Percentiles rank a stretch among this genome's conserved stretches.
Conservation (phyloP, 805 yeast species). For the Nakazawaea pomicola region DNA sequence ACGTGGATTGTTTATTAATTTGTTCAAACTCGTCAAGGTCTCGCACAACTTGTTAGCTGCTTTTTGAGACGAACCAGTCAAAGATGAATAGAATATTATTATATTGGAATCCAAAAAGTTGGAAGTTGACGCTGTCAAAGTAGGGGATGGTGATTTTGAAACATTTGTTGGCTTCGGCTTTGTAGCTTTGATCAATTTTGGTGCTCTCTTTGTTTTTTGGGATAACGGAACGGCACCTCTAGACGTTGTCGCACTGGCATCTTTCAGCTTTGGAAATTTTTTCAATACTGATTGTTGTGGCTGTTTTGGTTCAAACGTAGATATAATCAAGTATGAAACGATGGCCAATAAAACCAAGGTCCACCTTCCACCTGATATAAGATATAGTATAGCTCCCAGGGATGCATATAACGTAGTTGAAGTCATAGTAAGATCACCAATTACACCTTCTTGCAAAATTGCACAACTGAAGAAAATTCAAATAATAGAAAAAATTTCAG, state of each 20-base stretch:
- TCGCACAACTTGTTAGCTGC: conserved; percentile 52
- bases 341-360: conserved; percentile 26
- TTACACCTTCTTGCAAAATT: too few species aligned
- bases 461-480: too few species aligned
- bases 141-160: conserved; percentile 20
- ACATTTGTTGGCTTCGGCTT: conserved; percentile 16
- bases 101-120: conserved; percentile 50
- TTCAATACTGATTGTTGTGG: neutral
- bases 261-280: conserved; percentile 2
- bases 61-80: conserved; percentile 78
- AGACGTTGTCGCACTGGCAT: neutral
- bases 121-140: conserved; percentile 32
- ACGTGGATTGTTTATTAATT: conserved; percentile 37
- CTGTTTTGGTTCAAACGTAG: conserved; percentile 1
- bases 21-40: conserved; percentile 24
- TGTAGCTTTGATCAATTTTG: conserved; percentile 37
- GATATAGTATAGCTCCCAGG: conserved; percentile 20
- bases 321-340: conserved; percentile 14
- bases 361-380: conserved; percentile 39
- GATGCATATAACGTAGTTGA: neutral
- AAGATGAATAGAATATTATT: conserved; percentile 72
- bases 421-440: too few species aligned
- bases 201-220: conserved; percentile 27
- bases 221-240: conserved; percentile 6
- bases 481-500: too few species aligned